A percentile compares a stretch with the other conserved stretches of the same genome.
These are phyloP conservation scores for Cucumis cinereus DNA, from an alignment of 306 rosid genomes.

Conservation along the genomic window DNA sequence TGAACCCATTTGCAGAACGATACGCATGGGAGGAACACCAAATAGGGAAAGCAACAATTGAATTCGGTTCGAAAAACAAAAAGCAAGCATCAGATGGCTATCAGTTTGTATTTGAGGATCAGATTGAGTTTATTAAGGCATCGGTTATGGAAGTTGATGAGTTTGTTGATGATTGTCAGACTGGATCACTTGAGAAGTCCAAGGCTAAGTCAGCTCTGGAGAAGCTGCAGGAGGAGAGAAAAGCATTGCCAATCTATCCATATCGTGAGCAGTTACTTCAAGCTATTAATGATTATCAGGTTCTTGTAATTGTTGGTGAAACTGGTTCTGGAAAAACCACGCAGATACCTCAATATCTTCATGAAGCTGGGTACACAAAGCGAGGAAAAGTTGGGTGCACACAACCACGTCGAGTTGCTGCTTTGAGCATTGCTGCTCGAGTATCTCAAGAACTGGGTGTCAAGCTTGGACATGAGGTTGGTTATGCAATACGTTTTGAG, in stretches of 20 bases:
- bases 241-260: constrained; percentile 56
- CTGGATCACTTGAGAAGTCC: constrained; percentile 50
- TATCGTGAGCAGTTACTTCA: constrained; percentile 73
- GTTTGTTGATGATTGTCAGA: constrained; percentile 38
- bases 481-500: too few relatives aligned
- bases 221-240: constrained; percentile 86
- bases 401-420: constrained; percentile 95
- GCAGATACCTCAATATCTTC: constrained; percentile 97
- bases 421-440: constrained; percentile 98
- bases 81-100: constrained; percentile 60
- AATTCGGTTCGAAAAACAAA: constrained; percentile 78
- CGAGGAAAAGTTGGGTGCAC: constrained; percentile 97
- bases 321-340: constrained; percentile 98
- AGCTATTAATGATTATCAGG: constrained; percentile 80
- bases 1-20: constrained; percentile 87
- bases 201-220: constrained; percentile 57
- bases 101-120: constrained; percentile 94
- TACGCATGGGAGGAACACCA: constrained; percentile 99
- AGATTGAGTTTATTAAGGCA: constrained; percentile 85
- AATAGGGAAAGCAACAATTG: constrained; percentile 76
- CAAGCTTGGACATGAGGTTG: constrained; percentile 96
- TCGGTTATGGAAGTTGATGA: constrained; percentile 83
- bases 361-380: constrained; percentile 91
- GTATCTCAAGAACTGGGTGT: constrained; percentile 97
- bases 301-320: constrained; percentile 93